phyloP scores from a whole-genome alignment of 2,329 filamentous ascomycete genomes.

The Fusarium equiseti region DNA sequence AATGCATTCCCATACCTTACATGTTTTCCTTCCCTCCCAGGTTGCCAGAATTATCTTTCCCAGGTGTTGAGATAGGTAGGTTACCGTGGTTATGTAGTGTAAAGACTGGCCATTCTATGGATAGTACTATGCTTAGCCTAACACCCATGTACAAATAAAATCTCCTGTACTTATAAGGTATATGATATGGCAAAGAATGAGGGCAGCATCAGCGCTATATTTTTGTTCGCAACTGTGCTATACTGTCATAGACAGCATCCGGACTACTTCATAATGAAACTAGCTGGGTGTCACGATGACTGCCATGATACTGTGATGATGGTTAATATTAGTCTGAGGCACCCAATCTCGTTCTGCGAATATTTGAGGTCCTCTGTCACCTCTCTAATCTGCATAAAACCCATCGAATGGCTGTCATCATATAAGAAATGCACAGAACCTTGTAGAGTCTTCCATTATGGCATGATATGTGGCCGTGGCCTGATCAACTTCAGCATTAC shows the following conservation, averaged over 20 bases:
- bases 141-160: neutral
- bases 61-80: neutral
- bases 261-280: neutral
- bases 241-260: neutral
- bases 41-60: neutral
- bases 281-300: neutral
- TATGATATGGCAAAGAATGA: neutral
- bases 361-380: neutral
- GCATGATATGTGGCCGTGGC: neutral
- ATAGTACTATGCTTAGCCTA: neutral
- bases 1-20: neutral
- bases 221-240: neutral
- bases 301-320: neutral
- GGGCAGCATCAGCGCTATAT: neutral
- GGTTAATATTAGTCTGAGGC: neutral
- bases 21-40: neutral
- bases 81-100: neutral
- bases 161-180: neutral
- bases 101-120: neutral
- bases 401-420: neutral
- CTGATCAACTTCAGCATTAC: constrained; percentile 53
- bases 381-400: neutral
- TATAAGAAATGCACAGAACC: no score
- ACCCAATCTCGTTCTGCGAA: neutral
- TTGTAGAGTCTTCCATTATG: neutral